Base-by-base conservation (phyloP, 2,329 filamentous ascomycete genomes). In the Clarireedia homoeocarpa region DNA sequence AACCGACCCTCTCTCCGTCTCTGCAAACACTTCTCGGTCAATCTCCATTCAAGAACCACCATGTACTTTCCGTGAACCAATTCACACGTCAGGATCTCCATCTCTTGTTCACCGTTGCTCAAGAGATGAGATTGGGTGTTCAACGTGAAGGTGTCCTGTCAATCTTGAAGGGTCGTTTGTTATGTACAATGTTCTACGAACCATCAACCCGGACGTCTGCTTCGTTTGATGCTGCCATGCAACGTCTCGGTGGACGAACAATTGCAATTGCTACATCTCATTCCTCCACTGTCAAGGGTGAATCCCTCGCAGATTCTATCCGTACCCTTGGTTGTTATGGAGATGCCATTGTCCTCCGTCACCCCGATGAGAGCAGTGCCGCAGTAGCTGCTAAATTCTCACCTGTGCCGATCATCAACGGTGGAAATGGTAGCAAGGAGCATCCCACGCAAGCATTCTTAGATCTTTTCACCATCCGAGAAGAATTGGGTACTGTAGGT, bases 171-270 rank as follows among this genome's bases (percentile, higher is more conserved):
- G 91, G 91, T 27, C 85, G 88, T 47, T 83, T 99, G 12, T 80
- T 99, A 39, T 90, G 87, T 74, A 94, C 89, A 2, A 84, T 99
- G 76, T 99, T 99, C 81, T 99, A 91, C 73, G 94, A 99, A 78
- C 94, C 94, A 2, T 97, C 92, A 0, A 99, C 94, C 2, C 83
- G 94, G 54, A 99, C 94, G 5, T 96, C 92, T 12, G 84, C 89
- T 39, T 99, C 94, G 3, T 99, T 99, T 66, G 94, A 99, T 69
- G 89, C 92, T 56, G 94, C 94, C 44, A 99, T 99, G 94, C 95
- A 99, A 78, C 88, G 95, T 52, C 85, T 99, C 5, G 94, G 94
- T 64, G 94, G 94, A 48, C 83, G 90, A 49, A 92, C 88, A 3
- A 81, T 99, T 53, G 79, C 85, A 52, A 85, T 97, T 68, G 79